Conservation (phyloP, 257 asterid species). For the Marsdenia floribunda region DNA sequence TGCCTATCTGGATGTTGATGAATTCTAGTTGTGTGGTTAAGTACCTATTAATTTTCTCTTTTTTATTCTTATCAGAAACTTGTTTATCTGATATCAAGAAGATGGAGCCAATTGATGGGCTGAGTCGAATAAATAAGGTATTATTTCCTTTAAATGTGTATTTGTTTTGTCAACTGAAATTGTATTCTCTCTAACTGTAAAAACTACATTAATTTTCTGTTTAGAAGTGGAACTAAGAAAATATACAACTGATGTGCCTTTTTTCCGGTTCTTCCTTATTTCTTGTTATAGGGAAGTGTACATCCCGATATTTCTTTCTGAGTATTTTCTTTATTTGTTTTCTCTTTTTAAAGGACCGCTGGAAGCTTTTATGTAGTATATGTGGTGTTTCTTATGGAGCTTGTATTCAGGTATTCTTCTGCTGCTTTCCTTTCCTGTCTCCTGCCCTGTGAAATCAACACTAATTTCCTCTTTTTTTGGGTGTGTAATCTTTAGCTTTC, state of each 20-base stretch:
- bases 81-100: constrained; percentile 79
- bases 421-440: constrained; percentile 2
- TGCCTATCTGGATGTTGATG: background rate
- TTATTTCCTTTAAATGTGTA: constrained; percentile 2
- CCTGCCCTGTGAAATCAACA: background rate
- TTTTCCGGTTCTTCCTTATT: constrained; percentile 1
- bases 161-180: background rate
- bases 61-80: constrained; percentile 56
- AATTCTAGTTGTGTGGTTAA: constrained; percentile 1
- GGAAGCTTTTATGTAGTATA: constrained; percentile 94
- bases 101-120: constrained; percentile 99
- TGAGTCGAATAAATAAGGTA: constrained; percentile 81
- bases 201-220: background rate
- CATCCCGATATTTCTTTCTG: background rate
- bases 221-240: background rate
- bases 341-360: constrained; percentile 66
- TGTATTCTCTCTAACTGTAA: background rate
- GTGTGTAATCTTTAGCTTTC: background rate
- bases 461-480: background rate
- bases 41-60: constrained; percentile 9
- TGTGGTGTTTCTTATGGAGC: constrained; percentile 95
- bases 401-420: constrained; percentile 71
- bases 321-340: constrained; percentile 14
- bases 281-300: background rate
- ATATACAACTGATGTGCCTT: background rate